Evolutionary conservation across 2,329 filamentous ascomycete species (phyloP).

Genomic region (Trichoderma sp.): DNA sequence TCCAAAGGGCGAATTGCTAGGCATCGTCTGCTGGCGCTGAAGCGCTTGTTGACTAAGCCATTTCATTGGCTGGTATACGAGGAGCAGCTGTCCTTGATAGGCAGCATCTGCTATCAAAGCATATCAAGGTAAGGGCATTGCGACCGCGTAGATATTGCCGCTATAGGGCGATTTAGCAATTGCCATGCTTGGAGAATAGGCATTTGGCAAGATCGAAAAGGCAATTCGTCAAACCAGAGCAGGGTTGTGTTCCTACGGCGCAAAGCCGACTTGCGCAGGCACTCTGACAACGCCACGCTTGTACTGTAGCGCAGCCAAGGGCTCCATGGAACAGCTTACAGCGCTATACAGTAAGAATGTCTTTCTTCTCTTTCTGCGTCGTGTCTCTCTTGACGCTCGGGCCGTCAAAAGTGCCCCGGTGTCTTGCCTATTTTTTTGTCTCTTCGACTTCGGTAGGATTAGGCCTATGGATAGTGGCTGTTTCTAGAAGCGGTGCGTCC

Average conservation of each 20-base stretch:
- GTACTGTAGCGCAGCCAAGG: neutral
- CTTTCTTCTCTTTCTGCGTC: neutral
- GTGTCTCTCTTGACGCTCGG: neutral
- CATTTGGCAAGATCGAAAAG: neutral
- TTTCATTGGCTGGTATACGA: neutral
- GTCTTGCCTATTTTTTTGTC: neutral
- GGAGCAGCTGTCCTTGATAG: neutral
- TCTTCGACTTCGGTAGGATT: slow-evolving; percentile 2
- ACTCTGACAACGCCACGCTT: neutral
- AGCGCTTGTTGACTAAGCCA: neutral
- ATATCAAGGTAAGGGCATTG: neutral
- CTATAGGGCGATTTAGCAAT: neutral
- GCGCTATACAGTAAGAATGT: neutral
- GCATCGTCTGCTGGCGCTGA: neutral
- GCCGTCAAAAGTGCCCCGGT: neutral
- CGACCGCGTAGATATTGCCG: neutral
- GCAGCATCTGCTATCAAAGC: neutral
- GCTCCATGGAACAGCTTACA: neutral
- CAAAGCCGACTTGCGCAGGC: slow-evolving; percentile 1
- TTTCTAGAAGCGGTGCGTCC: slow-evolving; percentile 27
- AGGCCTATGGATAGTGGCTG: slow-evolving; percentile 13
- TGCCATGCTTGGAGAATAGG: neutral
- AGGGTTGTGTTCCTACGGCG: slow-evolving; percentile 7
- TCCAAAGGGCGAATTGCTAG: neutral
- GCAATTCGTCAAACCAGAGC: neutral